Evolutionary conservation across 2,329 filamentous ascomycete genomes (phyloP), one percentile per base, ranked within the genome.

Genomic region (Periconia macrospinosa): DNA sequence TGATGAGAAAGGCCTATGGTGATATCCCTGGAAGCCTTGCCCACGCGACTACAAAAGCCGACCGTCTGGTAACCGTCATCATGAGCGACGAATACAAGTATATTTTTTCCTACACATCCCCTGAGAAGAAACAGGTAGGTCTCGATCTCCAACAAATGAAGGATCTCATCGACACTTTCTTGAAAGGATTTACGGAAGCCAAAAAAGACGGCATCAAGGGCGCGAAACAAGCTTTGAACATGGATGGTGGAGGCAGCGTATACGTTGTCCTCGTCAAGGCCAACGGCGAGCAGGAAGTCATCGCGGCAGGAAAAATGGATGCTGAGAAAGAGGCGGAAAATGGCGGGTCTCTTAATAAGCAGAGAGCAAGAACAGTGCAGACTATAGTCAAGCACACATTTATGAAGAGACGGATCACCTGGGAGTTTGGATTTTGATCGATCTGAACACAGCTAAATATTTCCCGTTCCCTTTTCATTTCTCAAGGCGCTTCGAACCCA

Each of bases 201-300:
- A 33, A 33, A 33, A 13, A 33, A 13, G 14, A 30, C 17, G 43
- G 43, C 7, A 47, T 47, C 5, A 6, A 8, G 17, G 45, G 14
- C 17, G 45, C 45, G 6, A 30, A 47, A 30, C 45, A 47, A 30
- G 45, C 27, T 17, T 33, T 47, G 45, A 47, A 47, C 18, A 30
- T 47, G 45, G 45, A 47, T 27, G 45, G 45, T 35, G 45, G 45
- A 30, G 45, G 45, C 27, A 47, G 45, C 27, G 27, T 33, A n/a
- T 47, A 30, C 27, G 45, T 47, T 27, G 17, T 30, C 15, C 33
- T 10, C 10, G 18, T 47, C 6, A 47, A 47, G n/a, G 43, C 9
- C 14, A 47, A 47, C 6, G 45, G 45, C 27, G 27, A 47, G n/a
- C 45, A 47, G 20, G 30, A 30, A 15, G 27, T 47, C 27, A 30